Conservation (phyloP, 257 asterid genomes). For the Solanum chilense region DNA sequence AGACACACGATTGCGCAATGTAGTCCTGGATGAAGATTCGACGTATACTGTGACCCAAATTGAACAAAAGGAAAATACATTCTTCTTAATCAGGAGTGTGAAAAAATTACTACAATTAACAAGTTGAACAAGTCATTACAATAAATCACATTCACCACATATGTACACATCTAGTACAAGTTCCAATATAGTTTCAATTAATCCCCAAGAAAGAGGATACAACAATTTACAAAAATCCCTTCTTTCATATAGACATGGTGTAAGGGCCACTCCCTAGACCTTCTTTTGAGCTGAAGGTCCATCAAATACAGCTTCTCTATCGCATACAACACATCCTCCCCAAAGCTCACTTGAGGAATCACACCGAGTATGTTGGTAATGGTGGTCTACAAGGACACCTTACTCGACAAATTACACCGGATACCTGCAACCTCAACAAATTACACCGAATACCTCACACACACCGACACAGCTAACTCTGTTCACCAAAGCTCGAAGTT, state of each 20-base stretch:
- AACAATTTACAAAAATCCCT: background rate
- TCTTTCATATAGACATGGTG: background rate
- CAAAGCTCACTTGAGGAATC: background rate
- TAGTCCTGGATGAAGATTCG: background rate
- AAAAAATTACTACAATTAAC: background rate
- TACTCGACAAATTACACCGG: background rate
- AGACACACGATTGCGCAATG: background rate
- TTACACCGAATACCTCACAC: background rate
- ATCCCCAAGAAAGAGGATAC: background rate
- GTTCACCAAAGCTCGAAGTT: background rate
- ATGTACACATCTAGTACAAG: background rate
- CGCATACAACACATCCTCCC: background rate
- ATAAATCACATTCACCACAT: background rate
- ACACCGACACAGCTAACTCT: background rate
- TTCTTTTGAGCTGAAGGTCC: background rate
- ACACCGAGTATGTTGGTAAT: background rate
- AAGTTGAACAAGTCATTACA: background rate
- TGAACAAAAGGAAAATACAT: background rate
- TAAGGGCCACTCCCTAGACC: background rate
- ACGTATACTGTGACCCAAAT: background rate
- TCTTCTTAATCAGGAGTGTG: background rate
- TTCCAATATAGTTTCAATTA: background rate
- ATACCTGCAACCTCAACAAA: background rate
- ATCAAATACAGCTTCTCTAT: background rate
- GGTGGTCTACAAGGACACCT: background rate